Evolutionary conservation across 2,329 filamentous ascomycete species (phyloP).

Genomic region (Botrytis pseudocinerea): DNA sequence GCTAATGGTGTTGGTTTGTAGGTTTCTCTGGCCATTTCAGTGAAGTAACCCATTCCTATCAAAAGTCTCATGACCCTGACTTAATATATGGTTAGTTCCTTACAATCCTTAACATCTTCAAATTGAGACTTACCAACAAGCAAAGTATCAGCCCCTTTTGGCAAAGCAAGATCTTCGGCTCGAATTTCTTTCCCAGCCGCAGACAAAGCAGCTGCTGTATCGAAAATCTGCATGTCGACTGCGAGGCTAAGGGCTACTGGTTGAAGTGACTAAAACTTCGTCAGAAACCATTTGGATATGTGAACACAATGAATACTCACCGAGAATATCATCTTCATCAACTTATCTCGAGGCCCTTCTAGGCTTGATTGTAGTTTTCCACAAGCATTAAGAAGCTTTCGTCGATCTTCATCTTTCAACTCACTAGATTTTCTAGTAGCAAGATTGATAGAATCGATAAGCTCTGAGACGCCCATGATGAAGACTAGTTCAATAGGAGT

Average conservation of each 20-base stretch:
- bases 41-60: constrained; percentile 22
- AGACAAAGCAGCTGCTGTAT: background rate
- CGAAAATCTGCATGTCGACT: constrained; percentile 18
- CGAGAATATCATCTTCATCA: background rate
- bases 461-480: constrained; percentile 3
- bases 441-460: constrained; percentile 15
- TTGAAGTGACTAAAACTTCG: background rate
- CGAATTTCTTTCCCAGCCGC: constrained; percentile 1
- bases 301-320: background rate
- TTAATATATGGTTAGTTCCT: background rate
- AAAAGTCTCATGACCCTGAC: constrained; percentile 27
- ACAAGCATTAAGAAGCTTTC: background rate
- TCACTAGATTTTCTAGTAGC: background rate
- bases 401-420: constrained; percentile 12
- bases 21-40: constrained; percentile 15
- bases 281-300: background rate
- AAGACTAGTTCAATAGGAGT: too few species aligned
- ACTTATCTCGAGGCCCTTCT: constrained; percentile 1
- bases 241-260: constrained; percentile 6
- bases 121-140: background rate
- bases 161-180: constrained; percentile 7
- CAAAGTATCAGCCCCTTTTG: constrained; percentile 7
- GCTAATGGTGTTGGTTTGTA: constrained; percentile 20
- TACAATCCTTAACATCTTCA: background rate
- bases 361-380: background rate